Percentiles rank a stretch among this genome's conserved stretches.
These are phyloP conservation scores for Sanguinoderma infundibulare DNA, from an alignment of 1,284 basidiomycete genomes.

Conservation along the genomic window DNA sequence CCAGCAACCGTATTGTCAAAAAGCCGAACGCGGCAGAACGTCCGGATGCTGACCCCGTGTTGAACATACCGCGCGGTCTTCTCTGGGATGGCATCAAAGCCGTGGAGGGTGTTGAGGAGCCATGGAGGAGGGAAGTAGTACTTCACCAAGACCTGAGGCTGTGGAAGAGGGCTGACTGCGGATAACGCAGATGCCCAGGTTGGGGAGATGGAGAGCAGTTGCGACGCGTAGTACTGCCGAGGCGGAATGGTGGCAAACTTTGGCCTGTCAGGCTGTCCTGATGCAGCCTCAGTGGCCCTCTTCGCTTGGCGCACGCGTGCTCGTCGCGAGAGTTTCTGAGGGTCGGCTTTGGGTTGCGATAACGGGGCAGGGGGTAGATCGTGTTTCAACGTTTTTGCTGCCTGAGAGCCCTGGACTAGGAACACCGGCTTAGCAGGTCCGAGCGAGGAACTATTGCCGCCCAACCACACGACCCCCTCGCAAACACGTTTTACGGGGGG, in stretches of 20 bases:
- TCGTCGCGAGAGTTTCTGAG: neutral
- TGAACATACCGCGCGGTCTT: slow-evolving; percentile 1
- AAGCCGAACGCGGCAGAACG: slow-evolving; percentile 1
- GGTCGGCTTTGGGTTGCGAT: neutral
- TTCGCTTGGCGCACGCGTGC: neutral
- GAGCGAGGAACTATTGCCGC: too few species aligned
- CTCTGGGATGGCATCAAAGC: neutral
- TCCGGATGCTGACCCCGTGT: neutral
- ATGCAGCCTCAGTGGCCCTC: neutral
- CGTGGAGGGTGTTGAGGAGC: neutral
- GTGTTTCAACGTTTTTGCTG: neutral
- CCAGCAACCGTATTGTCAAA: slow-evolving; percentile 3
- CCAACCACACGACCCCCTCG: neutral
- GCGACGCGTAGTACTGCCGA: neutral
- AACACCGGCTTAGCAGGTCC: neutral
- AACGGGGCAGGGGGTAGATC: neutral
- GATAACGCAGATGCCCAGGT: neutral
- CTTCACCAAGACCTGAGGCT: neutral
- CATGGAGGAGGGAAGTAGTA: slow-evolving; percentile 11
- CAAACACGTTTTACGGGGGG: neutral
- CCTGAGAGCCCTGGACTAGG: neutral
- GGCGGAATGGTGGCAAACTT: neutral
- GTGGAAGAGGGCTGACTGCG: neutral
- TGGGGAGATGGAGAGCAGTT: neutral
- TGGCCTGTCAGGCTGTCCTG: neutral